phyloP scores from a whole-genome alignment of 2,329 filamentous ascomycete species.

The Diaporthe vexans region DNA sequence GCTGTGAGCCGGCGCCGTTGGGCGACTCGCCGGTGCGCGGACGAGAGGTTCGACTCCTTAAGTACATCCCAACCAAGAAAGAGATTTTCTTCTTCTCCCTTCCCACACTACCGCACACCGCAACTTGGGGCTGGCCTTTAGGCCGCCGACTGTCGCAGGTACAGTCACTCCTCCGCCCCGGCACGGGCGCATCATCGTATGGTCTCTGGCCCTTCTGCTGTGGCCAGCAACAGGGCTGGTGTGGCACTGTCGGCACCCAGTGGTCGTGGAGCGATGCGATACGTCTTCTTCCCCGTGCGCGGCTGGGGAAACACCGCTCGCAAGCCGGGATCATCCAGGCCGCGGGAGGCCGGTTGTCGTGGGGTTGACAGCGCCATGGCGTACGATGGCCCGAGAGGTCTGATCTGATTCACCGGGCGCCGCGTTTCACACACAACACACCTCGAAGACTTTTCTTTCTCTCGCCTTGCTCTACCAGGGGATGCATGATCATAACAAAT shows the following conservation, averaged over 20 bases:
- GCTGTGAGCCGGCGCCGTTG: conserved; percentile 24
- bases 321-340: conserved; percentile 30
- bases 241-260: conserved; percentile 22
- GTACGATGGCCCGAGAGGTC: conserved; percentile 25
- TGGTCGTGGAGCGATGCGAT: conserved; percentile 21
- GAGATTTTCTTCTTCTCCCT: neutral
- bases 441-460: neutral
- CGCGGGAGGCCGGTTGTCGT: conserved; percentile 31
- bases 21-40: conserved; percentile 2
- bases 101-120: conserved; percentile 14
- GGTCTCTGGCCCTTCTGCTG: conserved; percentile 1
- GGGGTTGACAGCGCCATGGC: conserved; percentile 33
- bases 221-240: conserved; percentile 18
- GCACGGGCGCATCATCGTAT: neutral
- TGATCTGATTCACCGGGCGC: conserved; percentile 33
- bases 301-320: conserved; percentile 17
- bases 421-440: conserved; percentile 22
- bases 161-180: neutral
- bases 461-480: neutral
- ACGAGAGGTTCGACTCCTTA: neutral
- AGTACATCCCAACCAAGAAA: neutral
- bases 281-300: conserved; percentile 1
- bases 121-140: conserved; percentile 16
- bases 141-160: conserved; percentile 13
- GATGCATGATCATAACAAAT: conserved; percentile 2